Evolutionary conservation across 768 basidiomycete genomes (phyloP), one percentile per base, ranked within the genome.

Genomic region (Trametes cinnabarina): DNA sequence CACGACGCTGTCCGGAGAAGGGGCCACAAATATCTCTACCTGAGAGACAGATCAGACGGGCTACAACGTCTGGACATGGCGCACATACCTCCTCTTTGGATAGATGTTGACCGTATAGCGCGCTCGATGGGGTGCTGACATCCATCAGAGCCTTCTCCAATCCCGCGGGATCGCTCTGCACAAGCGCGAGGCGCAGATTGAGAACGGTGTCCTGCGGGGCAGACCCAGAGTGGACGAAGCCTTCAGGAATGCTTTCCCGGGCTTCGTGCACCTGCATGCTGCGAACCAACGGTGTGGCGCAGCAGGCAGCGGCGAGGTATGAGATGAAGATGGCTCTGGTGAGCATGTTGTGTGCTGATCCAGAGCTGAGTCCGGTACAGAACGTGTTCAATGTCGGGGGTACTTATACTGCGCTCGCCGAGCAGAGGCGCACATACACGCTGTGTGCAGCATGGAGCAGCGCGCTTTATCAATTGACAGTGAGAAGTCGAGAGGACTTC

Each of bases 121-220:
- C 59, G 62, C 68, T 77, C n/a, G 65, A 63, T 7, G 77, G 76
- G 6, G 70, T 71, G 60, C 73, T 74, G 64, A 77, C 74, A 43
- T 69, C 73, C 59, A 69, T 64, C 25, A 77, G 70, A 15, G 67
- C 68, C 52, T 72, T 65, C 62, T 76, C 69, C 20, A 78, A 72
- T 6, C 76, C 76, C 6, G 56, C 62, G 23, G 71, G 71, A 60
- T 78, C 66, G 47, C 60, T 69, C 57, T 72, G 72, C 34, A 66
- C 66, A 49, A 78, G 69, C 17, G 71, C 75, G 46, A 78, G 61
- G 50, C 74, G 73, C 51, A 78, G 65, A 51, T 70, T 71, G 34
- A 80, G 66, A n/a, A 66, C 60, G 4, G 69, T 61, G 55, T 72
- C 68, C 3, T 65, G 57, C 12, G 70, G 50, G 3, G 75, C 73